phyloP scores from a whole-genome alignment of 331 rosid genomes.

The Rosa hybrid region DNA sequence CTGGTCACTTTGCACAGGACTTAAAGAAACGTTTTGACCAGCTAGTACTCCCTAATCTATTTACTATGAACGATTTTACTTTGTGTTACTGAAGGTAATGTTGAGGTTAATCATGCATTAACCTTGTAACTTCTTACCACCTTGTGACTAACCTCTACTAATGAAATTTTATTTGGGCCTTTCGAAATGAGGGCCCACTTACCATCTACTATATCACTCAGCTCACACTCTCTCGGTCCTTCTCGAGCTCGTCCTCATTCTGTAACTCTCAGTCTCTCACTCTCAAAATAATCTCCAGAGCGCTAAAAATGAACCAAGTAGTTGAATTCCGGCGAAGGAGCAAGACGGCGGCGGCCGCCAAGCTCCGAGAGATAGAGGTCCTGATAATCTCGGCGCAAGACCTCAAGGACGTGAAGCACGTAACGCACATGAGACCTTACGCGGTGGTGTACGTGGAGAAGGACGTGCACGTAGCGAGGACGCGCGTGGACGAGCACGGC shows the following conservation, averaged over 20 bases:
- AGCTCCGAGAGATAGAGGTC: constrained; percentile 30
- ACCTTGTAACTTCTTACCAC: no score
- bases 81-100: no score
- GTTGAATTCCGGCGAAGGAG: not conserved
- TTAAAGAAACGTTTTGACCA: no score
- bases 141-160: not conserved
- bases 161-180: not conserved
- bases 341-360: not conserved
- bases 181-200: not conserved
- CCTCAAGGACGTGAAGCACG: constrained; percentile 37
- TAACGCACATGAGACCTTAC: constrained; percentile 25
- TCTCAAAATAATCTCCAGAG: not conserved
- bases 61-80: no score
- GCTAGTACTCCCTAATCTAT: no score
- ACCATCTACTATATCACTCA: not conserved
- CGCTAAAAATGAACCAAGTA: not conserved
- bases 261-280: not conserved
- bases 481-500: constrained; percentile 28
- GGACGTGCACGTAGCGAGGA: constrained; percentile 19
- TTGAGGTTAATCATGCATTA: no score
- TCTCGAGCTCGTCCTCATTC: not conserved
- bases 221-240: not conserved
- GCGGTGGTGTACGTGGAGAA: constrained; percentile 29
- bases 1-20: no score
- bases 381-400: constrained; percentile 33